Evolutionary conservation across 2,329 filamentous ascomycete species (phyloP).

Genomic region (Didymellaceae sp.): DNA sequence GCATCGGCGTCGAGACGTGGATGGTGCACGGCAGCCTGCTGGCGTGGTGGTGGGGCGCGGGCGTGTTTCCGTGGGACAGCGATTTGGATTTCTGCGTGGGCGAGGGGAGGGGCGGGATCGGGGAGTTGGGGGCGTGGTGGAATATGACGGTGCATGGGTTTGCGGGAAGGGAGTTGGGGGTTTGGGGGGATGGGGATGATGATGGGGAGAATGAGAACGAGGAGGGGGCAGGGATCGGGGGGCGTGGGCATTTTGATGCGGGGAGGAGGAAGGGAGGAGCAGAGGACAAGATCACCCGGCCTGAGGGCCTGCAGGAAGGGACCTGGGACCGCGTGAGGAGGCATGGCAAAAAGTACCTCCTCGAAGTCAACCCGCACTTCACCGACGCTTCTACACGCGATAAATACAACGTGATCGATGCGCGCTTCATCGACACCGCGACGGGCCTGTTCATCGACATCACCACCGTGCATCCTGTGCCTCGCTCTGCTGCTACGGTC

Average conservation of each 20-base stretch:
- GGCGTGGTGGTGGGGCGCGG: constrained; percentile 69
- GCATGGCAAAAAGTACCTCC: constrained; percentile 54
- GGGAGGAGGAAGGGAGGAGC: neutral
- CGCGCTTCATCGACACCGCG: constrained; percentile 65
- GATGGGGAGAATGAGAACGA: neutral
- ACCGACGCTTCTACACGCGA: constrained; percentile 54
- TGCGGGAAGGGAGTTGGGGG: constrained; percentile 20
- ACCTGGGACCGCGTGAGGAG: constrained; percentile 18
- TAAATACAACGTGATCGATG: constrained; percentile 63
- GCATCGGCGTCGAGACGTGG: constrained; percentile 66
- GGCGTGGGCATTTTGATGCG: no score
- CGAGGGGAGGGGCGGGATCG: constrained; percentile 58
- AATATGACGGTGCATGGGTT: constrained; percentile 65
- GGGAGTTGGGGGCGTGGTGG: constrained; percentile 64
- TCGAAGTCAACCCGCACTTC: constrained; percentile 67
- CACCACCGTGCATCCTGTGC: constrained; percentile 59
- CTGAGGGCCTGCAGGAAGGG: neutral
- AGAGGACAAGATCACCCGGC: neutral
- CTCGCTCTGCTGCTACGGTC: no score
- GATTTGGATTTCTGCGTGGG: constrained; percentile 67
- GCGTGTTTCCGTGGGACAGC: constrained; percentile 67
- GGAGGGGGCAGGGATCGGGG: neutral
- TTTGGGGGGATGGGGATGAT: neutral
- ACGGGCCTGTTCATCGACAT: constrained; percentile 69
- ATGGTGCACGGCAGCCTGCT: constrained; percentile 68